A percentile compares a stretch with the other conserved stretches of the same genome.
phyloP scores from a whole-genome alignment of 179 eudicot genomes.

The Beta corolliflora region DNA sequence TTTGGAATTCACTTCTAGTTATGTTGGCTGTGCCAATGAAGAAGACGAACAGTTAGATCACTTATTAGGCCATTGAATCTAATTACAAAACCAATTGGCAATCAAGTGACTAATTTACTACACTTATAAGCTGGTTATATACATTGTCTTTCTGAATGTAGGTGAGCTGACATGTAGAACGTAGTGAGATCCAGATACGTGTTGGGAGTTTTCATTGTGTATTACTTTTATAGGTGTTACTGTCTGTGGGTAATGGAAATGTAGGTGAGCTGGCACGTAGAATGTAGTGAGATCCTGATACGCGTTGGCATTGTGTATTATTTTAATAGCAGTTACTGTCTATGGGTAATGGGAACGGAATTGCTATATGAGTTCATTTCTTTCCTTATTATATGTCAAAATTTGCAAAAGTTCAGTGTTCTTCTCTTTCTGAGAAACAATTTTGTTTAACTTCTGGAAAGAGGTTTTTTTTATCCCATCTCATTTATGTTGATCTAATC shows the following conservation, averaged over 20 bases:
- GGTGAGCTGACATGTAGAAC: not conserved
- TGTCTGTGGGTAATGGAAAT: no score
- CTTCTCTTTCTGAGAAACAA: not conserved
- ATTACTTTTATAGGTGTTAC: no score
- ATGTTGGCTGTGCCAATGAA: not conserved
- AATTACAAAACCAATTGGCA: not conserved
- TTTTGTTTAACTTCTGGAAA: not conserved
- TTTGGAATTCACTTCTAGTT: not conserved
- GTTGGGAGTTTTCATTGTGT: no score
- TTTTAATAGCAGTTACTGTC: not conserved
- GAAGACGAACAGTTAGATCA: not conserved
- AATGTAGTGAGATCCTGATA: not conserved
- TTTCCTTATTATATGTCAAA: not conserved
- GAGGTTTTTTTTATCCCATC: not conserved
- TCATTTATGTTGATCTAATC: not conserved
- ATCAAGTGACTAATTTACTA: not conserved
- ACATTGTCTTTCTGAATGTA: not conserved
- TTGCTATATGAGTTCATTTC: not conserved
- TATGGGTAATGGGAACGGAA: not conserved
- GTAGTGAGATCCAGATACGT: no score
- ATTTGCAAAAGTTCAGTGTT: not conserved
- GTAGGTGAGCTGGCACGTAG: no score
- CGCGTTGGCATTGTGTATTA: not conserved
- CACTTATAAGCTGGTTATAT: not conserved
- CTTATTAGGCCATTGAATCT: not conserved